Evolutionary conservation across 176 grass and related monocot genomes (phyloP).

Genomic region (Aegilops umbellulata): DNA sequence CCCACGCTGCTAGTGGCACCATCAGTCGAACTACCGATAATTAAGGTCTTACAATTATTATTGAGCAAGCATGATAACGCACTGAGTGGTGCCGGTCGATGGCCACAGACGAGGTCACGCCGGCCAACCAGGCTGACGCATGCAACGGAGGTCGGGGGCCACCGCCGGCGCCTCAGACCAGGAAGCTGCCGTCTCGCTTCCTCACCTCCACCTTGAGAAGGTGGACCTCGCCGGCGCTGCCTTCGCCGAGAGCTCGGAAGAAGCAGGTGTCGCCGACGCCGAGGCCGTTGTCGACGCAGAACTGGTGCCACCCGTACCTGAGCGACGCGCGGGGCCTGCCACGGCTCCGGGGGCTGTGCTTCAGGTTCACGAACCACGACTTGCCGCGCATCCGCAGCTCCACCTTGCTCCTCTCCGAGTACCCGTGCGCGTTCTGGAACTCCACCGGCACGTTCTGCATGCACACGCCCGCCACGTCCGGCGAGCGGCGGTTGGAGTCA

Average conservation of each 20-base stretch:
- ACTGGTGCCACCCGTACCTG: constrained; percentile 44
- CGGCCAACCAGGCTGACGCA: not conserved
- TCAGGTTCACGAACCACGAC: constrained; percentile 36
- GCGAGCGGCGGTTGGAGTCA: not conserved
- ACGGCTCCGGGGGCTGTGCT: not conserved
- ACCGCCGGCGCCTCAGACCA: not conserved
- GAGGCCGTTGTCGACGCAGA: constrained; percentile 42
- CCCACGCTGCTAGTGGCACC: not conserved
- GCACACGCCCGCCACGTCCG: too few species aligned
- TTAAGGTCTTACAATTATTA: not conserved
- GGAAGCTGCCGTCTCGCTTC: constrained; percentile 16
- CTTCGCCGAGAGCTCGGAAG: constrained; percentile 21
- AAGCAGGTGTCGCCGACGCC: constrained; percentile 41
- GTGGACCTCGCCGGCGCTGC: constrained; percentile 20
- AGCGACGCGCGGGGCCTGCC: constrained; percentile 7
- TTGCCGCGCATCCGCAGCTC: constrained; percentile 24
- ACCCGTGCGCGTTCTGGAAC: constrained; percentile 44
- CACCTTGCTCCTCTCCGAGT: constrained; percentile 7
- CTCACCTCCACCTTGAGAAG: constrained; percentile 42
- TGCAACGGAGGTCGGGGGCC: not conserved
- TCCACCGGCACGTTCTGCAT: constrained; percentile 40
- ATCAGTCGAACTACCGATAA: not conserved
- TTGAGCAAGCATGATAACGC: not conserved
- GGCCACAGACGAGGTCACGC: not conserved
- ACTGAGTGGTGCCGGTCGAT: not conserved